Base-by-base conservation (phyloP, 306 rosid genomes). In the Potentilla sterilis region DNA sequence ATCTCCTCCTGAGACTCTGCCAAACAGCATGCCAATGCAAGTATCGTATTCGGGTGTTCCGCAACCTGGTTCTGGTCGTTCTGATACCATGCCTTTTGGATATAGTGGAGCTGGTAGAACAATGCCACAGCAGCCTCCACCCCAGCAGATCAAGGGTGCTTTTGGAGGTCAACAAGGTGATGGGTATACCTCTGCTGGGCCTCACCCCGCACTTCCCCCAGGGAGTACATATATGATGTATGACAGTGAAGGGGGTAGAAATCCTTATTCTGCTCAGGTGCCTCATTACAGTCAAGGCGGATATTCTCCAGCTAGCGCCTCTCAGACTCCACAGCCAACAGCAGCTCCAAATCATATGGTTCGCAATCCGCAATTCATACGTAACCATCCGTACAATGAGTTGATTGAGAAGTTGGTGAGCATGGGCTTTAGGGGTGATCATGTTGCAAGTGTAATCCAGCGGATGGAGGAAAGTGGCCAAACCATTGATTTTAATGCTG, bases 391-490 rank as follows among this genome's bases (percentile, higher is more conserved):
- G 4, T 87, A 88, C 58, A 81, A 69, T n/a, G 99, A 96, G 55
- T 77, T 92, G 83, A 85, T 96, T 22, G 99, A 96, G 85, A 96
- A 96, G 76, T 3, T 92, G 81, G 85, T 43, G 41, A 81, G 67
- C 91, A 96, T 96, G 99, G 99, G 99, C 40, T 96, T 84, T 86
- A 86, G 96, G 87, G 83, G 87, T 18, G 99, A 96, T 55, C 93
- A 86, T 35, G 89, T 86, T 73, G 91, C 81, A 2, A 88, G 86
- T 19, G 91, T 96, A 75, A 96, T 96, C 77, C 97, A 90, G 87
- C 88, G 97, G 88, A 89, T 96, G 98, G 99, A 96, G 81, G 99
- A 92, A 69, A 89, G 88, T 59, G 96, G 99, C 19, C 96, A 92
- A 69, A 86, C 96, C 18, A 81, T 92, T 32, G 97, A 96, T 81